A percentile compares a stretch with the other conserved stretches of the same genome.
Evolutionary conservation across 192 early-diverging fungal genomes (phyloP).

Genomic region (Geranomyces variabilis): DNA sequence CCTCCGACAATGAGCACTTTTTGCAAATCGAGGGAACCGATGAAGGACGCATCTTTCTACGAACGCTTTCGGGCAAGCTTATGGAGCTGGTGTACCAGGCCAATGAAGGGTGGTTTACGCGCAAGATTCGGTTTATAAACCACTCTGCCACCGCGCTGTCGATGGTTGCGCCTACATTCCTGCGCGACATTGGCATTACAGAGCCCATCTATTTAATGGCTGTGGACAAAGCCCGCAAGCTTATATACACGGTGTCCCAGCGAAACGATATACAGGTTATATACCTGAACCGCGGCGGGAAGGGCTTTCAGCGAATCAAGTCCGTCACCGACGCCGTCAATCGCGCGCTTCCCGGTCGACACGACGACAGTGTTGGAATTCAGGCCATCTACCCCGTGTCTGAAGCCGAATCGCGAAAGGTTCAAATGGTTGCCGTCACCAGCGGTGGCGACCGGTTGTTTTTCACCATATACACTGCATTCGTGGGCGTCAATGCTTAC

Average conservation of each 20-base stretch:
- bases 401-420: conserved; percentile 34
- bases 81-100: conserved; percentile 89
- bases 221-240: conserved; percentile 66
- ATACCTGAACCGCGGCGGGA: conserved; percentile 63
- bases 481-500: background rate
- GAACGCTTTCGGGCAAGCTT: conserved; percentile 81
- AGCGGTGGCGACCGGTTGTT: conserved; percentile 57
- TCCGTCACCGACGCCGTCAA: conserved; percentile 8
- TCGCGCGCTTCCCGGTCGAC: conserved; percentile 13
- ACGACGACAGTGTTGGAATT: conserved; percentile 53
- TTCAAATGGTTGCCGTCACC: conserved; percentile 81
- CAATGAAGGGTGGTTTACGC: conserved; percentile 84
- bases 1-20: conserved; percentile 83
- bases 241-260: conserved; percentile 74
- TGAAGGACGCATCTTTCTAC: conserved; percentile 88
- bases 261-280: conserved; percentile 65
- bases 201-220: conserved; percentile 67
- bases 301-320: conserved; percentile 55
- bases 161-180: conserved; percentile 71
- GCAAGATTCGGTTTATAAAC: conserved; percentile 76
- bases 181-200: conserved; percentile 11
- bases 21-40: conserved; percentile 74
- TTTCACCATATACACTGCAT: conserved; percentile 3
- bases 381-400: conserved; percentile 30
- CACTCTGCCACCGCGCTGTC: conserved; percentile 66